Percentiles rank a stretch among this genome's conserved stretches.
Conservation (phyloP, 768 basidiomycete species). For the Boletus vinaceobasis region DNA sequence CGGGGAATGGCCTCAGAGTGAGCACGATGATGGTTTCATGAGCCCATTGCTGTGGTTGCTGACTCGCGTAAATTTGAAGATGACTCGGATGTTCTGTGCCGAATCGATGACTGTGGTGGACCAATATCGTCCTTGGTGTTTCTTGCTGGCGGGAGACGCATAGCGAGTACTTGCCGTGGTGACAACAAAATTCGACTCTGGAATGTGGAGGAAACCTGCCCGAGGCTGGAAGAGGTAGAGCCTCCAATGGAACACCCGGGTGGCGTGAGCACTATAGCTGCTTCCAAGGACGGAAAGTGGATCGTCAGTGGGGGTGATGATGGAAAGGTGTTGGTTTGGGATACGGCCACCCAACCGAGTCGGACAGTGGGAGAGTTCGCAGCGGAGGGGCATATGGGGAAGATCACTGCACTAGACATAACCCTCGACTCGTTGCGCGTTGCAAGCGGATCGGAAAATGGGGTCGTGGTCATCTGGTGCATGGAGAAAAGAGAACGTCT, state of each 20-base stretch:
- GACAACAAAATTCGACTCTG: background rate
- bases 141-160: background rate
- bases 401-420: conserved; percentile 9
- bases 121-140: background rate
- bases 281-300: conserved; percentile 9
- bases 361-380: background rate
- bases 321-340: conserved; percentile 10
- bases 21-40: background rate
- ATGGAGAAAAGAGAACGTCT: background rate
- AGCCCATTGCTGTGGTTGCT: background rate
- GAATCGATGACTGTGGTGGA: background rate
- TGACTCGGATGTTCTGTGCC: background rate
- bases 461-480: conserved; percentile 3
- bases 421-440: conserved; percentile 3
- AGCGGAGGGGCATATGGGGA: background rate
- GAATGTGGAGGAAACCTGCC: background rate
- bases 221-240: background rate
- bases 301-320: conserved; percentile 5
- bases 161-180: background rate
- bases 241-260: background rate
- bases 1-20: background rate
- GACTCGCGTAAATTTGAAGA: background rate
- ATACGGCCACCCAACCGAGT: background rate
- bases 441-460: conserved; percentile 2
- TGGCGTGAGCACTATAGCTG: background rate